Evolutionary conservation across 768 basidiomycete genomes (phyloP), one percentile per base, ranked within the genome.

Genomic region (Porphyrellus cyaneotinctus): DNA sequence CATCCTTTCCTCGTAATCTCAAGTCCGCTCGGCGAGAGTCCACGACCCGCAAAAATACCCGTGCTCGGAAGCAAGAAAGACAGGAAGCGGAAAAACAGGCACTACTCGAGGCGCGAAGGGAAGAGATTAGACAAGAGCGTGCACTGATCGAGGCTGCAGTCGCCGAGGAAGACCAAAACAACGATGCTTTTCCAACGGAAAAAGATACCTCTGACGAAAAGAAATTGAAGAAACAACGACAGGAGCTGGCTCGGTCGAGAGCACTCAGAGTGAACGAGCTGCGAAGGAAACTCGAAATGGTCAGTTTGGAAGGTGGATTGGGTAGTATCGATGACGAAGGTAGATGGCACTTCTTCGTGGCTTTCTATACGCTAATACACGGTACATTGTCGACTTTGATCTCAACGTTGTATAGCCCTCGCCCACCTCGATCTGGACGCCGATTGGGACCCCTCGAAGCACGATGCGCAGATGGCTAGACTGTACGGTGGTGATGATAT

Each of bases 401-500:
- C 6, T 15, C 22, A 17, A 42, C 8, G 14, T 44, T 50, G 17
- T 52, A 51, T 59, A 83, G 89, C 81, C 4, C 68, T 93, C 46
- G 72, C 78, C 47, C 81, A 79, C 37, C 75, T 95, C 4, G 91
- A 95, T 60, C 72, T 99, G 7, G 94, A 98, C 12, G 91, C 84
- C 2, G 94, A 97, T 41, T 98, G 91, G 88, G 92, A 97, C 61
- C 87, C 91, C 13, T 82, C 78, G 12, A 80, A 81, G 50, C 91
- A 97, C 64, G 93, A 97, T 58, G 70, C 68, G 32, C 88, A 91
- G 66, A 93, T 99, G 87, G 75, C 80, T 0, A 78, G 75, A 20
- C 65, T 97, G 23, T 91, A 93, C 62, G 81, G 74, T 12, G 75
- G 74, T 23, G 81, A 79, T 4, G 76, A 74, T 13, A 70, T 70